Percentiles rank a stretch among this genome's conserved stretches.
These are phyloP conservation scores for Saccharomyces hybrid DNA, from an alignment of 1,139 yeast species.

Conservation along the genomic window DNA sequence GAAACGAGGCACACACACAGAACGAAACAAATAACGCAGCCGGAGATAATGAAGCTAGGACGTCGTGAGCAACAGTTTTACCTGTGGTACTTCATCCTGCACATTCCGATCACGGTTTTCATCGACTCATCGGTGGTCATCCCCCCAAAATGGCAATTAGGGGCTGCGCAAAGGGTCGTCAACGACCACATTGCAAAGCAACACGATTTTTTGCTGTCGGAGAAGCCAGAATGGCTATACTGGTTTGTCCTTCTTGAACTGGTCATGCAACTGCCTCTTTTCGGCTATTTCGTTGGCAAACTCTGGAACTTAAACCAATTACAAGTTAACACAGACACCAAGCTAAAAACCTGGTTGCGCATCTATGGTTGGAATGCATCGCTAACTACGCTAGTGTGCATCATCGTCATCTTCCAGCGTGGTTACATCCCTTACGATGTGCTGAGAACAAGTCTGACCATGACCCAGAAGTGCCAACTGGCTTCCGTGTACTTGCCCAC, in stretches of 20 bases:
- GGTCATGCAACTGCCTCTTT: conserved; percentile 69
- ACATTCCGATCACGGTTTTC: conserved; percentile 65
- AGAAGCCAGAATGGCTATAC: conserved; percentile 61
- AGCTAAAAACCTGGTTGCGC: conserved; percentile 13
- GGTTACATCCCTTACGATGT: conserved; percentile 23
- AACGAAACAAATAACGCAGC: background rate
- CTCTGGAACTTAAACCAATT: conserved; percentile 3
- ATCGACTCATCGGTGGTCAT: conserved; percentile 68
- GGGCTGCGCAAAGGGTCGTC: background rate
- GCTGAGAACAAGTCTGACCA: conserved; percentile 8
- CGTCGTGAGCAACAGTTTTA: conserved; percentile 35
- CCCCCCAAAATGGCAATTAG: conserved; percentile 42
- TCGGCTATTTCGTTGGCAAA: conserved; percentile 34
- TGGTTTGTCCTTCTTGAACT: conserved; percentile 66
- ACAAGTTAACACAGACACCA: conserved; percentile 7
- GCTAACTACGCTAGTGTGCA: conserved; percentile 25
- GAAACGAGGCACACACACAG: background rate
- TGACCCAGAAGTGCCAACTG: conserved; percentile 16
- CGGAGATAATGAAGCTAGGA: background rate
- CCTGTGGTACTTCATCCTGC: conserved; percentile 46
- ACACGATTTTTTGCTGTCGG: conserved; percentile 58
- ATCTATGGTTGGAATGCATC: conserved; percentile 26
- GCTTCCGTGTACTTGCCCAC: conserved; percentile 25
- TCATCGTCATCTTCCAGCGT: conserved; percentile 17
- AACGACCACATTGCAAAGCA: conserved; percentile 46